These are phyloP conservation scores for Barnettozyma populi DNA, from an alignment of 805 yeast genomes.

Conservation along the genomic window DNA sequence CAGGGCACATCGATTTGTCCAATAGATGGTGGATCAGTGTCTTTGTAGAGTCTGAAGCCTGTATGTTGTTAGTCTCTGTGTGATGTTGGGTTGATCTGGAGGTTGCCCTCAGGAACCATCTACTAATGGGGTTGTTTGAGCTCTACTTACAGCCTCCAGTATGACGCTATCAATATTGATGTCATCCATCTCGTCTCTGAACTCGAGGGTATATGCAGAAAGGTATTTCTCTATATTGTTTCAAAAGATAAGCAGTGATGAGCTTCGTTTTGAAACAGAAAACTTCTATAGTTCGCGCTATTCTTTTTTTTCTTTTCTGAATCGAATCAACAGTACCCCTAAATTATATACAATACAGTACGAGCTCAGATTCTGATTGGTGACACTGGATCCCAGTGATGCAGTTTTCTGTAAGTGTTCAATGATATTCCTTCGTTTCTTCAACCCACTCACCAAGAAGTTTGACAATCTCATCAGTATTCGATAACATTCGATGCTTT, in stretches of 20 bases:
- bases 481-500: neutral
- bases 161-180: neutral
- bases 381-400: neutral
- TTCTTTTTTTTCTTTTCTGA: no score
- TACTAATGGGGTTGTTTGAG: neutral
- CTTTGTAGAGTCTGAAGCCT: constrained; percentile 13
- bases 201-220: neutral
- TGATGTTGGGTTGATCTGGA: neutral
- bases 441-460: neutral
- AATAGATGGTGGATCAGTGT: constrained; percentile 19
- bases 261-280: neutral
- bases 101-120: neutral
- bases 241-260: neutral
- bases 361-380: neutral
- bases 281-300: neutral
- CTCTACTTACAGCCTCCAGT: neutral
- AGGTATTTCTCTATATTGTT: neutral
- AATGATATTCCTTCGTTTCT: neutral
- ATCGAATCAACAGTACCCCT: neutral
- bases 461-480: neutral
- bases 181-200: neutral
- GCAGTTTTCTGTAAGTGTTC: neutral
- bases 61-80: neutral
- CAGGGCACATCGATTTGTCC: constrained; percentile 42
- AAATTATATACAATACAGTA: no score